These are phyloP conservation scores for Xylaria sp. DNA, from an alignment of 2,329 filamentous ascomycete species.

Conservation along the genomic window DNA sequence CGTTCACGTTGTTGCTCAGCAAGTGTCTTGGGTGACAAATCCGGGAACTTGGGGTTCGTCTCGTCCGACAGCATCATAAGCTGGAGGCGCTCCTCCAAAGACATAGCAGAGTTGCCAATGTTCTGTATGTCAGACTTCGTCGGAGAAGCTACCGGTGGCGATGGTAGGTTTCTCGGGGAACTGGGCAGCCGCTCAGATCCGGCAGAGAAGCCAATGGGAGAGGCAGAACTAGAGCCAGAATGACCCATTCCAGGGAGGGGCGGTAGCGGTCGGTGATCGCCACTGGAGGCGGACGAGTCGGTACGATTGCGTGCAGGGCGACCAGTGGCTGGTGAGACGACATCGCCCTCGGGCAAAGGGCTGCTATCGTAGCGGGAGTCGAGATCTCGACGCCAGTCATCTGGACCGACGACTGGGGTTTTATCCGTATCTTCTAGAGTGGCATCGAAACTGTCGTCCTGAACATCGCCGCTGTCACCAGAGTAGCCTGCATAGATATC, in stretches of 20 bases:
- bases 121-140: constrained; percentile 73
- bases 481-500: constrained; percentile 53
- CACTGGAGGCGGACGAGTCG: constrained; percentile 71
- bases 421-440: constrained; percentile 94
- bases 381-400: constrained; percentile 82
- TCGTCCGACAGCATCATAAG: constrained; percentile 83
- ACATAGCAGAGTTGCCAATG: constrained; percentile 70
- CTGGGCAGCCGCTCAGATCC: constrained; percentile 67
- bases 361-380: constrained; percentile 69
- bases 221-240: constrained; percentile 44
- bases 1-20: constrained; percentile 64
- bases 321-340: constrained; percentile 41
- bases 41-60: constrained; percentile 28
- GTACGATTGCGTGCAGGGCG: constrained; percentile 57
- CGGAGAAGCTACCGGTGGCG: constrained; percentile 57
- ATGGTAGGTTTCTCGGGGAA: constrained; percentile 63
- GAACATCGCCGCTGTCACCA: constrained; percentile 53
- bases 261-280: constrained; percentile 77
- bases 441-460: constrained; percentile 90
- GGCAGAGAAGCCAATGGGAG: constrained; percentile 60
- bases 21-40: constrained; percentile 43
- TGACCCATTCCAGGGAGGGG: constrained; percentile 66
- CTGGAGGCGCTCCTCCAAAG: constrained; percentile 77
- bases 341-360: constrained; percentile 54
- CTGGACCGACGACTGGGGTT: constrained; percentile 93